phyloP scores from a whole-genome alignment of 163 green algal species.

The Trebouxiophyceae sp. region DNA sequence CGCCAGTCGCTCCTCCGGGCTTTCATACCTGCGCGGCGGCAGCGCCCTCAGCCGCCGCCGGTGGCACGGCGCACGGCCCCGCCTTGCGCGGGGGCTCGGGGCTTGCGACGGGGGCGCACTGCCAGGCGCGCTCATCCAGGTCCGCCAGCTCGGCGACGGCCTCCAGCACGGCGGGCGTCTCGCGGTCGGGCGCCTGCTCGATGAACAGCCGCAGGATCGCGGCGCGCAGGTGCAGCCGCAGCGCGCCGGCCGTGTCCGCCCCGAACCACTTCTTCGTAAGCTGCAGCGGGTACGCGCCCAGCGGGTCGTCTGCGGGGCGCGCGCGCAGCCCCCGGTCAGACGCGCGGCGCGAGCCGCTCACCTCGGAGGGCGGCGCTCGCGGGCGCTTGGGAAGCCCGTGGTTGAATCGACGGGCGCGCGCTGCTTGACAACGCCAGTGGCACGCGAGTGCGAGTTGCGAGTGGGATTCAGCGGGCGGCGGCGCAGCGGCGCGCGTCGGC shows the following conservation, averaged over 20 bases:
- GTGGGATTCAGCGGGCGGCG: neutral
- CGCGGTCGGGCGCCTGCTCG: conserved; percentile 10
- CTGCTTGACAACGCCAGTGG: neutral
- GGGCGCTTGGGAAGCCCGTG: neutral
- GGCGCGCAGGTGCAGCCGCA: conserved; percentile 38
- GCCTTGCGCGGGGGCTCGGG: too few relatives aligned
- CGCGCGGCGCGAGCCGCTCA: neutral
- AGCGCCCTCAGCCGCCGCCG: too few relatives aligned
- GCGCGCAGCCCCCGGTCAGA: neutral
- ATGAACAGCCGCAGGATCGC: conserved; percentile 29
- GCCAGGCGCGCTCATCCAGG: too few relatives aligned
- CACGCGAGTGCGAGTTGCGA: neutral
- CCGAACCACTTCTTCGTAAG: conserved; percentile 54
- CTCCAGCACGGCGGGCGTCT: too few relatives aligned
- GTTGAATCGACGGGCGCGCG: neutral
- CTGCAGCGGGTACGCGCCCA: conserved; percentile 15
- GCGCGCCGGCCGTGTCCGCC: conserved; percentile 28
- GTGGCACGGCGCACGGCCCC: too few relatives aligned
- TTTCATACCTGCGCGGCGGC: too few relatives aligned
- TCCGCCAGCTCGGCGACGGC: neutral
- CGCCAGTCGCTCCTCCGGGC: too few relatives aligned
- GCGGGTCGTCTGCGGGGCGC: neutral
- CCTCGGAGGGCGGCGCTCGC: neutral
- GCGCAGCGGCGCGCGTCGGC: neutral
- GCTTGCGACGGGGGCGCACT: too few relatives aligned